These are phyloP conservation scores for Colletotrichum musae DNA, from an alignment of 2,329 filamentous ascomycete species.

Conservation along the genomic window DNA sequence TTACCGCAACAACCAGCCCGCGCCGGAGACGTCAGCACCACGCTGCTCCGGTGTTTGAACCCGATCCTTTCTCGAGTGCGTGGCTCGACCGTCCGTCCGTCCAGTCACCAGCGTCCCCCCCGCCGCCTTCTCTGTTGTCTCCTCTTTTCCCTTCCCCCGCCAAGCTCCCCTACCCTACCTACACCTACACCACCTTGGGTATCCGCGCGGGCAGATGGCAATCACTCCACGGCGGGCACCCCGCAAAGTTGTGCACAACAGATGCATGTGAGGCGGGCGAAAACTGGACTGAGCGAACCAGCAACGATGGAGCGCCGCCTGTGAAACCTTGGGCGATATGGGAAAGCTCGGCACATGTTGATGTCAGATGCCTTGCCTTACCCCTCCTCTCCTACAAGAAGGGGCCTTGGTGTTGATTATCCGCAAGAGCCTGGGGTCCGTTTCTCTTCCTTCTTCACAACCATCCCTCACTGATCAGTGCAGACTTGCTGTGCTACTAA, in stretches of 20 bases:
- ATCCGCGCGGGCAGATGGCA: constrained; percentile 9
- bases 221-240: constrained; percentile 22
- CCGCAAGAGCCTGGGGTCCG: background rate
- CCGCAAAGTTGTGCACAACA: constrained; percentile 34
- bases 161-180: constrained; percentile 1
- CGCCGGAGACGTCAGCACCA: constrained; percentile 25
- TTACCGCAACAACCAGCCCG: constrained; percentile 35
- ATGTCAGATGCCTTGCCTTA: constrained; percentile 30
- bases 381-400: constrained; percentile 38
- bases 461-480: background rate
- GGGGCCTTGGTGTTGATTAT: constrained; percentile 11
- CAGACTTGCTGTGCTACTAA: background rate
- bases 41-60: constrained; percentile 8
- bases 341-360: constrained; percentile 38
- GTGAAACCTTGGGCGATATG: constrained; percentile 38
- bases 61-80: background rate
- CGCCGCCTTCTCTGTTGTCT: no score
- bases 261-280: constrained; percentile 38
- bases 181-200: background rate
- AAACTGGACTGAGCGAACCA: constrained; percentile 26
- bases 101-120: no score
- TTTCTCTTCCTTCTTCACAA: constrained; percentile 7
- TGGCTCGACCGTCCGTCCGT: no score
- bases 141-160: constrained; percentile 28
- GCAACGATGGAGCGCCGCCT: constrained; percentile 20